Evolutionary conservation across 2,329 filamentous ascomycete species (phyloP).

Genomic region (Dothiorella sarmentorum): DNA sequence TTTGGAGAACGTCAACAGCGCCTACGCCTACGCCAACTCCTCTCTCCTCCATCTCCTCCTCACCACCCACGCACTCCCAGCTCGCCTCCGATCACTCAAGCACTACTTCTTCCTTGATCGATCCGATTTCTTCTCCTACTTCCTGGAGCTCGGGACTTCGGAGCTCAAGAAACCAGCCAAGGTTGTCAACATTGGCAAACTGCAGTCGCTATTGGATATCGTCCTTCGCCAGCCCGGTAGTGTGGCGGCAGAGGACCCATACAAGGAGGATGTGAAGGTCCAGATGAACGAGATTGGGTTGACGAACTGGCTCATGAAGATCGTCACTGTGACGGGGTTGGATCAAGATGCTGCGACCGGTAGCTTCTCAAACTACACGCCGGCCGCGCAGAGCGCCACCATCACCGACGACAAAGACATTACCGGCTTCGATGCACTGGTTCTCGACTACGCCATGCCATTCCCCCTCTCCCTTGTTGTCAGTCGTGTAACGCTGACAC

Average conservation of each 20-base stretch:
- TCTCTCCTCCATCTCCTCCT: slow-evolving; percentile 87
- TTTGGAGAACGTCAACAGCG: slow-evolving; percentile 90
- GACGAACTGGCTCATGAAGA: slow-evolving; percentile 89
- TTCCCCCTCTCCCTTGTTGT: slow-evolving; percentile 96
- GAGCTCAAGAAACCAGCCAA: slow-evolving; percentile 89
- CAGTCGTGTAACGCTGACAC: slow-evolving; percentile 91
- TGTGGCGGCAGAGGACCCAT: slow-evolving; percentile 88
- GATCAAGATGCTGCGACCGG: slow-evolving; percentile 71
- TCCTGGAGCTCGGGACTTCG: slow-evolving; percentile 84
- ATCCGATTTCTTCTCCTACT: slow-evolving; percentile 97
- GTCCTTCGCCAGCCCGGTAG: slow-evolving; percentile 95
- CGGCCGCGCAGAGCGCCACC: slow-evolving; percentile 55
- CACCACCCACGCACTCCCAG: slow-evolving; percentile 86
- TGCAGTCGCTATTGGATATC: slow-evolving; percentile 92
- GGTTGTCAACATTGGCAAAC: slow-evolving; percentile 83
- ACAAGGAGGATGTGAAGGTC: slow-evolving; percentile 97
- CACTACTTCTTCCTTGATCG: slow-evolving; percentile 99
- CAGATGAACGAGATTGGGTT: slow-evolving; percentile 94
- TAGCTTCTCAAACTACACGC: slow-evolving; percentile 66
- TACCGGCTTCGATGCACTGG: slow-evolving; percentile 84
- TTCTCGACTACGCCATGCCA: slow-evolving; percentile 90
- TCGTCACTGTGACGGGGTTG: slow-evolving; percentile 93
- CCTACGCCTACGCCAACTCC: slow-evolving; percentile 93
- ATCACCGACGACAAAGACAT: slow-evolving; percentile 80
- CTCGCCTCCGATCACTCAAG: slow-evolving; percentile 83